A percentile compares a stretch with the other conserved stretches of the same genome.
These are phyloP conservation scores for Lanmaoa pseudosensibilis DNA, from an alignment of 768 basidiomycete genomes.

Conservation along the genomic window DNA sequence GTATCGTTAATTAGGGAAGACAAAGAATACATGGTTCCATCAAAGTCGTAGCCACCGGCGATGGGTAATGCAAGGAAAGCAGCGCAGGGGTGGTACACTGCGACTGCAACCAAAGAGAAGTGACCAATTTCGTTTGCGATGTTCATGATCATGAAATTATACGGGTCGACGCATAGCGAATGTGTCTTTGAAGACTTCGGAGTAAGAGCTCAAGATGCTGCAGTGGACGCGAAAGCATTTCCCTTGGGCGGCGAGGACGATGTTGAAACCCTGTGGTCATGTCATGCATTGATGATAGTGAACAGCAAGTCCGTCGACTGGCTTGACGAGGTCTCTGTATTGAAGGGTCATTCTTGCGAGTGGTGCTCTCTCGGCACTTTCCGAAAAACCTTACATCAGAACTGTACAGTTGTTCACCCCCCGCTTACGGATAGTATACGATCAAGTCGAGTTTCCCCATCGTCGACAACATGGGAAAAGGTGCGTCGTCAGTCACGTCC, in stretches of 20 bases:
- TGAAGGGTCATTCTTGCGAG: no score
- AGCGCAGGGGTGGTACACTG: slow-evolving; percentile 3
- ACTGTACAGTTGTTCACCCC: slow-evolving; percentile 42
- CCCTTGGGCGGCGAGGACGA: slow-evolving; percentile 26
- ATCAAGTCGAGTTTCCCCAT: slow-evolving; percentile 38
- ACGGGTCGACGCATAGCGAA: slow-evolving; percentile 17
- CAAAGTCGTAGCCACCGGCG: slow-evolving; percentile 11
- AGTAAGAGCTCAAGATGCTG: slow-evolving; percentile 25
- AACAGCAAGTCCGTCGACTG: no score
- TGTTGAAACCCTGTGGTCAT: slow-evolving; percentile 2
- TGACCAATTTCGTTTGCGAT: slow-evolving; percentile 14
- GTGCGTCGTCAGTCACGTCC: slow-evolving; percentile 34
- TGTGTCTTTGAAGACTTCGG: slow-evolving; percentile 34
- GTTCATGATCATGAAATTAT: slow-evolving; percentile 16
- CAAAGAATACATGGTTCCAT: slow-evolving; percentile 3
- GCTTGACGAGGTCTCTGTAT: no score
- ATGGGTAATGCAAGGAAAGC: slow-evolving; percentile 7
- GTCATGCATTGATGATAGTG: neutral
- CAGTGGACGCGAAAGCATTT: slow-evolving; percentile 36
- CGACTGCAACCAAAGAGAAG: neutral
- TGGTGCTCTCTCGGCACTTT: slow-evolving; percentile 6
- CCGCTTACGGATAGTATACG: slow-evolving; percentile 27
- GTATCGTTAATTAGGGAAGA: neutral
- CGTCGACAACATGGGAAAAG: slow-evolving; percentile 77
- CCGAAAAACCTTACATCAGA: slow-evolving; percentile 39